Base-by-base conservation (phyloP, 345 rosid genomes). In the Populus simonii region DNA sequence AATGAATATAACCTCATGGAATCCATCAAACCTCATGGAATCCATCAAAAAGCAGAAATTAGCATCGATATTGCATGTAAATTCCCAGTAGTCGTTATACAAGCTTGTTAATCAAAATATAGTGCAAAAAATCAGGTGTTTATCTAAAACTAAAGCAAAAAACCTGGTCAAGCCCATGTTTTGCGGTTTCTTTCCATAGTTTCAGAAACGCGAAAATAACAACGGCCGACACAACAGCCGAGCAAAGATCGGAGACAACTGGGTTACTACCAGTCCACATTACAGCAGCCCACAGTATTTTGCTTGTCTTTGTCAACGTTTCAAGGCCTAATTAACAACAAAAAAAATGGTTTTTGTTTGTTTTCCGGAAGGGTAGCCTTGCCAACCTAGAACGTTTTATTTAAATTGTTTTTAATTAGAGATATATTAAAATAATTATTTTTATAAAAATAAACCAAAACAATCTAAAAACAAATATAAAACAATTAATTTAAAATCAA, bases 151-250 rank as follows among this genome's bases (percentile, higher is more conserved):
- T 59, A 59, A 59, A 23, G 23, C 6, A 3, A n/a, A 53, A 57
- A 31, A 81, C 85, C 87, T 84, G 83, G 73, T 84, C 85, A 29
- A 82, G 53, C 49, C 87, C 87, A 35, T 18, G 79, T 70, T 74
- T 81, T 66, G 80, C 84, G 36, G 84, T 79, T 75, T 31, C 79
- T 65, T 81, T 67, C 83, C 80, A 79, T 17, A 73, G 73, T 16
- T 71, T 49, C 71, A 84, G 84, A 66, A 82, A 72, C 29, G 59
- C 47, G 15, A 73, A 80, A 31, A 74, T 36, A 23, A 47, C 41
- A 20, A 61, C 75, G 62, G 66, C 36, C 23, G 35, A 47, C 62
- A 68, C 72, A 29, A 51, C 65, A 63, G 83, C 31, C 55, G 82
- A 78, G 18, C 33, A 51, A 45, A 74, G 31, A 79, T 75, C 77